Base-by-base conservation (phyloP, 805 yeast genomes). In the Kuraishia molischiana region DNA sequence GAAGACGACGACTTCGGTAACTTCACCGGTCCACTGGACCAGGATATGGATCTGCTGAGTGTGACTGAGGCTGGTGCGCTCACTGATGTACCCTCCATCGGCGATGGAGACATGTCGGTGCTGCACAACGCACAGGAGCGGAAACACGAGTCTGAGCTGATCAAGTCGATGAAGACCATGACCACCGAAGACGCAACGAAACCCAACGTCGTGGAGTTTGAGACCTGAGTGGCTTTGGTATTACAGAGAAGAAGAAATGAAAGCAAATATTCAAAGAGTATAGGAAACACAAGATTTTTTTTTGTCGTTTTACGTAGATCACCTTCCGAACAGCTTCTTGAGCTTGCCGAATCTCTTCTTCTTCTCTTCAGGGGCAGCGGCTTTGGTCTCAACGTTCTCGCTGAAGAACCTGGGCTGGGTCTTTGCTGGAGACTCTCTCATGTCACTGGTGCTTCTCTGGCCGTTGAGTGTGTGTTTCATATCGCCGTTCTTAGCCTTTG, bases 291-390 rank as follows among this genome's bases (percentile, higher is more conserved):
- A n/a, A n/a, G n/a, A n/a, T 22, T 22, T 11, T 22, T 22, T 8
- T 22, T 22, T 11, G 8, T 22, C 26, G 10, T 11, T 22, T 8
- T 22, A 11, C 26, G 10, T 22, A 8, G 10, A 22, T 14, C 8
- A 28, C 17, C 39, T 47, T 6, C 62, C 59, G 41, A 61, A 61
- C 17, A 61, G 39, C 44, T 56, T 61, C 38, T 60, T 57, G 29
- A 61, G 53, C 41, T 51, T 56, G 13, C 56, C 54, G 35, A 57
- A 59, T 19, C 53, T 48, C 41, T 53, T 52, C 45, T 59, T 59
- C 48, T 58, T 56, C 32, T 49, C 50, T 17, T 47, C 24, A 14
- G 24, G 13, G 13, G 32, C 35, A 11, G 13, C 29, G 18, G 19
- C 35, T 9, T 29, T 17, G 13, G 34, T 30, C 9, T 29, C 35